Evolutionary conservation across 2,329 filamentous ascomycete species (phyloP).

Genomic region (Microdochium bolleyi): DNA sequence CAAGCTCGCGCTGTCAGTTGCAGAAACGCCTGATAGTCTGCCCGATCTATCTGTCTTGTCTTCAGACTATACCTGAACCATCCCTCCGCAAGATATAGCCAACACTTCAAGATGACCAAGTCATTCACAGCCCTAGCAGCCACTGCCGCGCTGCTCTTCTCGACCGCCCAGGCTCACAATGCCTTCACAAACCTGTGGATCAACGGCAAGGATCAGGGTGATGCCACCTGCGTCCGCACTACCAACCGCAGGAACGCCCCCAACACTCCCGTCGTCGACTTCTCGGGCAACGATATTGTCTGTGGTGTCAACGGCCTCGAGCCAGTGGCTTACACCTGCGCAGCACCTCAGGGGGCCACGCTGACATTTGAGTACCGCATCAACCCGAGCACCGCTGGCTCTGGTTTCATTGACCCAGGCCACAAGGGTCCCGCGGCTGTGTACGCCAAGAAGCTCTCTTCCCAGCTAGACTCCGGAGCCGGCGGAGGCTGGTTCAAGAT

Average conservation of each 20-base stretch:
- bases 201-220: slow-evolving; percentile 3
- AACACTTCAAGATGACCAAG: neutral
- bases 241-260: slow-evolving; percentile 2
- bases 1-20: neutral
- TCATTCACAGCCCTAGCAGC: slow-evolving; percentile 1
- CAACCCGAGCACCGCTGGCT: slow-evolving; percentile 2
- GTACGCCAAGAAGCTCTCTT: slow-evolving; percentile 4
- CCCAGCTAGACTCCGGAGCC: neutral
- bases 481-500: slow-evolving; percentile 9
- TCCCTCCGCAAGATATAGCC: no score
- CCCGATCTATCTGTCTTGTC: no score
- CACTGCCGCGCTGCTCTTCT: slow-evolving; percentile 8
- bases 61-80: no score
- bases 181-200: slow-evolving; percentile 8
- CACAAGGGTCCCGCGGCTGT: slow-evolving; percentile 7
- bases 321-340: slow-evolving; percentile 3
- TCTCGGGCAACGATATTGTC: slow-evolving; percentile 4
- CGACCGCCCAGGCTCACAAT: slow-evolving; percentile 2
- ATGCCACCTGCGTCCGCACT: slow-evolving; percentile 6
- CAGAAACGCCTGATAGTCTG: neutral
- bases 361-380: slow-evolving; percentile 7
- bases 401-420: slow-evolving; percentile 5
- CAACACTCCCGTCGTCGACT: slow-evolving; percentile 6
- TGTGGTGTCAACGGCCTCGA: slow-evolving; percentile 4
- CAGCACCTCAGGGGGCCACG: slow-evolving; percentile 2